Evolutionary conservation across 2,329 filamentous ascomycete genomes (phyloP).

Genomic region (Ramularia endophylla): DNA sequence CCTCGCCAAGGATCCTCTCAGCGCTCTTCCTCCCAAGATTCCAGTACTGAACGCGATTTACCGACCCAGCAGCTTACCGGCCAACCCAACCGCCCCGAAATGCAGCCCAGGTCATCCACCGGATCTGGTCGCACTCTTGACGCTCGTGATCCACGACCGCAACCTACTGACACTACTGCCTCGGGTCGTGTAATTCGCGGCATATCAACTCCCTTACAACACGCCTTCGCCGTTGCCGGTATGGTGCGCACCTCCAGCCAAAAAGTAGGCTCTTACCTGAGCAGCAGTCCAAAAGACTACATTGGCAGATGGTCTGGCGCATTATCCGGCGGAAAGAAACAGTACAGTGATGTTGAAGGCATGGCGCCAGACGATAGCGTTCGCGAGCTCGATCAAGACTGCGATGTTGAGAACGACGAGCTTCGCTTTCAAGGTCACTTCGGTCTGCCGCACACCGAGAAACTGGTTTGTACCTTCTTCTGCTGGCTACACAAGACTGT

Average conservation of each 20-base stretch:
- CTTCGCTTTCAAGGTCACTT: constrained; percentile 83
- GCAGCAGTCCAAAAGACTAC: constrained; percentile 91
- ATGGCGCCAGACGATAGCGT: constrained; percentile 59
- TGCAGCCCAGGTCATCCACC: constrained; percentile 9
- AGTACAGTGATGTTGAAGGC: constrained; percentile 71
- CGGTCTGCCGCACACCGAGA: constrained; percentile 76
- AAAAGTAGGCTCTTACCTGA: constrained; percentile 59
- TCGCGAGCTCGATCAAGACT: constrained; percentile 51
- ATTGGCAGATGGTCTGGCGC: constrained; percentile 96
- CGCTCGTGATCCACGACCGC: constrained; percentile 3
- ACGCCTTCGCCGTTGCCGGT: constrained; percentile 17
- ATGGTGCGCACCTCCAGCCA: constrained; percentile 58
- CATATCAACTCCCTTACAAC: constrained; percentile 17
- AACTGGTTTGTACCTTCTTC: constrained; percentile 82
- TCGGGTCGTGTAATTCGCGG: constrained; percentile 15
- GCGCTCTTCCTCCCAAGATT: constrained; percentile 27
- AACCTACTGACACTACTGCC: constrained; percentile 7
- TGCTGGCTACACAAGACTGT: constrained; percentile 85
- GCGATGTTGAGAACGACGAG: constrained; percentile 49
- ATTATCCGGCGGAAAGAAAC: constrained; percentile 85
- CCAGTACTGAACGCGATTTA: constrained; percentile 22
- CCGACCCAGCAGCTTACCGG: constrained; percentile 23
- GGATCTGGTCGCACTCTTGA: constrained; percentile 14
- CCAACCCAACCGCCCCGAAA: constrained; percentile 18
- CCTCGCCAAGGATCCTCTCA: constrained; percentile 31